Conservation (phyloP, 139 green algal genomes). For the Chlamydomonas asymmetrica region DNA sequence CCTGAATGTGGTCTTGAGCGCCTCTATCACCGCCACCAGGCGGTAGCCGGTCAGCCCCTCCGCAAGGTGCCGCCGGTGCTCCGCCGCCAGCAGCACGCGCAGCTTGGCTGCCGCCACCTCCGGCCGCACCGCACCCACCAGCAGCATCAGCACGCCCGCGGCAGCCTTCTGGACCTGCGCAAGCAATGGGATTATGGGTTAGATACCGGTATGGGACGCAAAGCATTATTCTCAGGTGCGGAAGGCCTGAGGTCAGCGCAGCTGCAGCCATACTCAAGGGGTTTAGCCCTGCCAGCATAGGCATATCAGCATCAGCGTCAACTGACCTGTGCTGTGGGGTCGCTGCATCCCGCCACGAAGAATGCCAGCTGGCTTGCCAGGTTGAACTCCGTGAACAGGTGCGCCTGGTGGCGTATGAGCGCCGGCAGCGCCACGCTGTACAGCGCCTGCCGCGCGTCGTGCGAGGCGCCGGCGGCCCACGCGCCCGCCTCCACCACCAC, state of each 20-base stretch:
- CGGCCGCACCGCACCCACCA: neutral
- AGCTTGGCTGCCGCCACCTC: constrained; percentile 11
- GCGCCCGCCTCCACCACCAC: constrained; percentile 21
- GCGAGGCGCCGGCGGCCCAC: neutral
- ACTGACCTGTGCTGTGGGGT: constrained; percentile 1
- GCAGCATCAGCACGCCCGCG: neutral
- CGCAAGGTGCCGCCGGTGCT: constrained; percentile 1
- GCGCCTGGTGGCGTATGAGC: constrained; percentile 8
- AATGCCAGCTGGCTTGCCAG: constrained; percentile 9
- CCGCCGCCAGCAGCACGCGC: neutral
- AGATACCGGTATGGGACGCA: neutral
- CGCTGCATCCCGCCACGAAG: constrained; percentile 6
- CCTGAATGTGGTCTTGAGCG: neutral
- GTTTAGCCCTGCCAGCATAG: neutral
- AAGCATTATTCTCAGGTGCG: neutral
- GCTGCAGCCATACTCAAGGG: neutral
- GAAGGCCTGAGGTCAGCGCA: no score
- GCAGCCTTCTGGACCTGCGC: no score
- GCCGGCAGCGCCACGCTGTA: constrained; percentile 2
- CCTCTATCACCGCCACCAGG: constrained; percentile 20
- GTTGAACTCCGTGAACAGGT: constrained; percentile 23
- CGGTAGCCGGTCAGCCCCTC: neutral
- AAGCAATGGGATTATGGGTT: neutral
- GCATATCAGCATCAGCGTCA: neutral
- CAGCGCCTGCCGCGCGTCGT: neutral